Evolutionary conservation across 2,329 filamentous ascomycete genomes (phyloP).

Genomic region (Fusarium brachygibbosum): DNA sequence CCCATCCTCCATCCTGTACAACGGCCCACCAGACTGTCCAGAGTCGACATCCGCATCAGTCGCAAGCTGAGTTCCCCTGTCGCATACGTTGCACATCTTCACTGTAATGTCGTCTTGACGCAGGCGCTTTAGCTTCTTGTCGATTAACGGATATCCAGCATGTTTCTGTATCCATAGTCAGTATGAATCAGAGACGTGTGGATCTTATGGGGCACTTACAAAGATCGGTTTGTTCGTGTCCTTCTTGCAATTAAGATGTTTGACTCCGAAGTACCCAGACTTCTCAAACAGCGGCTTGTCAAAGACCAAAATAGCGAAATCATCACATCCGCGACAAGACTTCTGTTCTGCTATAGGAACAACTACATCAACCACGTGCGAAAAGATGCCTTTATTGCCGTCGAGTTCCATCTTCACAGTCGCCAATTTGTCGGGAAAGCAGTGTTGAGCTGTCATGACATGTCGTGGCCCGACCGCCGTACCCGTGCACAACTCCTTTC

Average conservation of each 20-base stretch:
- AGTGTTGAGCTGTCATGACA: conserved; percentile 19
- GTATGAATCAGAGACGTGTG: fast-evolving
- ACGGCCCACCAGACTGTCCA: conserved; percentile 28
- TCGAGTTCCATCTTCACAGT: background rate
- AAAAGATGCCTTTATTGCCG: background rate
- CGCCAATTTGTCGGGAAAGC: background rate
- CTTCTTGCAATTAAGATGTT: background rate
- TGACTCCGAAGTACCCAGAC: conserved; percentile 17
- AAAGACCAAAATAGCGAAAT: conserved; percentile 27
- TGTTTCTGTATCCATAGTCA: conserved; percentile 3
- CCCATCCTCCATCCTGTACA: conserved; percentile 4
- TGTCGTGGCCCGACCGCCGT: conserved; percentile 26
- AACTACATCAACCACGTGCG: background rate
- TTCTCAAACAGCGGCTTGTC: conserved; percentile 10
- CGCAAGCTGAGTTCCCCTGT: background rate
- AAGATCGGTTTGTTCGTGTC: background rate
- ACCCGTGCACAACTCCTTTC: background rate
- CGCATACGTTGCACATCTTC: background rate
- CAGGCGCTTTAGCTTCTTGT: background rate
- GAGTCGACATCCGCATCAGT: conserved; percentile 7
- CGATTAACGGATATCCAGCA: conserved; percentile 6
- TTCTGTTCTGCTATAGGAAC: background rate
- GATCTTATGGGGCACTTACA: background rate
- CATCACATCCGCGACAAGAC: background rate
- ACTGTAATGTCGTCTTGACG: conserved; percentile 3